Evolutionary conservation across 768 basidiomycete genomes (phyloP), one percentile per base, ranked within the genome.

Genomic region (Macrolepiota fuliginosa): DNA sequence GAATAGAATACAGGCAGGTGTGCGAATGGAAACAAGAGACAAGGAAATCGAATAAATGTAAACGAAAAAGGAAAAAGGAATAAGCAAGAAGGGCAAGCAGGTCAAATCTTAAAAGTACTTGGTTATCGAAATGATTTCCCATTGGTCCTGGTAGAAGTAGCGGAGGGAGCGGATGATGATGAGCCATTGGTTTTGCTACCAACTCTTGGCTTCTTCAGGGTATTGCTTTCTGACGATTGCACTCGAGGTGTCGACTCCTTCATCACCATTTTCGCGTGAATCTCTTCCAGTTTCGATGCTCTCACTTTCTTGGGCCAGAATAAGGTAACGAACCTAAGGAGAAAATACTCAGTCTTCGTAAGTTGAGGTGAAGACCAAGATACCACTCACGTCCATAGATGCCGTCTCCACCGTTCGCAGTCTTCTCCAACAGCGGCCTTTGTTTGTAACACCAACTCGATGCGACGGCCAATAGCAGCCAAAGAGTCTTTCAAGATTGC

Each of bases 271-370:
- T 97, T 97, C 15, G 92, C 90, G 69, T 97, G 94, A 47, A 98
- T 96, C 70, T 94, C 94, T 73, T 96, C 92, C 40, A 98, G 78
- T 74, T 97, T 97, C 15, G 85, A 87, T 12, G 94, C 93, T 72
- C 91, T 94, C 65, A 98, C 95, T 75, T 96, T 93, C 80, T 96
- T 92, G 4, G 96, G 96, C 96, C 96, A 98, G 76, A 98, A 98
- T 58, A 94, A 81, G 2, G 94, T 95, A 50, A 97, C 94, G 65
- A 98, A 98, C 37, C 93, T 95, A 68, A 13, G 61, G 9, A 50
- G 61, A 46, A 56, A 15, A 25, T 55, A 45, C n/a, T 54, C 17
- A 56, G 19, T 61, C 15, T 36, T 19, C 6, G 10, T 25, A 0
- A 25, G n/a, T 15, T 46, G 10, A 35, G 52, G 35, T 49, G 61